Evolutionary conservation across 1,284 basidiomycete species (phyloP), one percentile per base, ranked within the genome.

Genomic region (Anthracocystis walkeri): DNA sequence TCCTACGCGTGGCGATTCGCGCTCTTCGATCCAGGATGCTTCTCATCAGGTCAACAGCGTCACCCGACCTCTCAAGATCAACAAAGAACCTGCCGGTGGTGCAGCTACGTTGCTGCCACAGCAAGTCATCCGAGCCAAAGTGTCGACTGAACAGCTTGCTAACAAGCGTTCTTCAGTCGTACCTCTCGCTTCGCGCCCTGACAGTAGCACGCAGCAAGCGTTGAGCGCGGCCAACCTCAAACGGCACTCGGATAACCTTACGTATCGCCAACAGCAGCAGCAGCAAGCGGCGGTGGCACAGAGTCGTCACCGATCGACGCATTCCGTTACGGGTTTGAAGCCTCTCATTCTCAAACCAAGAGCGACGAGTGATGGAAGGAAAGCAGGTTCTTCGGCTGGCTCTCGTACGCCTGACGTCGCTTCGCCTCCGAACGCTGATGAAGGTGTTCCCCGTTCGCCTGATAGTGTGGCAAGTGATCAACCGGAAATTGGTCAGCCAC

Each of bases 31-130:
- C 14, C 35, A 51, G n/a, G 42, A 56, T 16, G 54, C 42, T 33
- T 31, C 40, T 5, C n/a, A 29, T 35, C 33, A 16, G n/a, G 31
- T 33, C 45, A 12, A 10, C 25, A 35, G 23, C n/a, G 54, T 62
- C 40, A 68, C 59, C 11, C 46, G 51, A 8, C 80, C 80, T 5
- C 60, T 82, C 44, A 74, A 65, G 44, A 66, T 69, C 57, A 52
- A 20, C 20, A 73, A 70, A 40, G 66, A 66, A 1, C 21, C 55
- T 29, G 10, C 48, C 35, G 33, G 20, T 11, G 23, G n/a, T 11
- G 2, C 42, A 31, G 21, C 38, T 18, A 35, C 46, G 16, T 29
- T 59, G 5, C 53, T 64, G 10, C 72, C 61, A 11, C 63, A 71
- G 33, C 69, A 69, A 27, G 58, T 64, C 12, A 58, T 77, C 14